Percentiles rank a stretch among this genome's conserved stretches.
Conservation (phyloP, 169 alveolate species). For the Blepharisma undulans region DNA sequence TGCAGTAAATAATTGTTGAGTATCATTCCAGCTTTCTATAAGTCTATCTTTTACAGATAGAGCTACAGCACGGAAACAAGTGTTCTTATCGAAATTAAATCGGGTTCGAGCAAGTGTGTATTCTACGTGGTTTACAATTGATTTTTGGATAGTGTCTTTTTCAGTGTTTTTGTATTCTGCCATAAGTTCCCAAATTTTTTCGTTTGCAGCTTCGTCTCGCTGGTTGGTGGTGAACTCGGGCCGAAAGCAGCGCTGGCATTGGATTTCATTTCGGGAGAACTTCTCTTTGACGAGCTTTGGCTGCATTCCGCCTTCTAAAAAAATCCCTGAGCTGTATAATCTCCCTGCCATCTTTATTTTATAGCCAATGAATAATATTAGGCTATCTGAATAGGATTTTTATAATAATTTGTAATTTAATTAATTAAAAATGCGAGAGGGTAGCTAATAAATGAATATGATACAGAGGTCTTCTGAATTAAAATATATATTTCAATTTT, state of each 20-base stretch:
- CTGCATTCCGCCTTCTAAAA: neutral
- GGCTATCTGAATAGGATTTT: neutral
- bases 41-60: slow-evolving; percentile 91
- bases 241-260: slow-evolving; percentile 36
- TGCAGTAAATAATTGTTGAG: slow-evolving; percentile 86
- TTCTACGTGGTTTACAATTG: slow-evolving; percentile 79
- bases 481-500: no score
- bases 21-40: slow-evolving; percentile 92
- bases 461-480: no score
- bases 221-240: slow-evolving; percentile 23
- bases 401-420: no score
- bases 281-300: slow-evolving; percentile 55
- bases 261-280: slow-evolving; percentile 35
- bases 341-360: neutral
- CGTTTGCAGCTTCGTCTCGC: neutral
- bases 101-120: slow-evolving; percentile 93
- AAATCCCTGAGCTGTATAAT: neutral
- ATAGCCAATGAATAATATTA: neutral
- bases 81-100: slow-evolving; percentile 87
- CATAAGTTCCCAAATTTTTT: slow-evolving; percentile 37
- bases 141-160: neutral
- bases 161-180: slow-evolving; percentile 23
- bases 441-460: neutral
- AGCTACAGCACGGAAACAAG: slow-evolving; percentile 90
- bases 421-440: neutral